Percentiles rank a stretch among this genome's conserved stretches.
Conservation (phyloP, 768 basidiomycete genomes). For the Neoboletus subvelutipes region DNA sequence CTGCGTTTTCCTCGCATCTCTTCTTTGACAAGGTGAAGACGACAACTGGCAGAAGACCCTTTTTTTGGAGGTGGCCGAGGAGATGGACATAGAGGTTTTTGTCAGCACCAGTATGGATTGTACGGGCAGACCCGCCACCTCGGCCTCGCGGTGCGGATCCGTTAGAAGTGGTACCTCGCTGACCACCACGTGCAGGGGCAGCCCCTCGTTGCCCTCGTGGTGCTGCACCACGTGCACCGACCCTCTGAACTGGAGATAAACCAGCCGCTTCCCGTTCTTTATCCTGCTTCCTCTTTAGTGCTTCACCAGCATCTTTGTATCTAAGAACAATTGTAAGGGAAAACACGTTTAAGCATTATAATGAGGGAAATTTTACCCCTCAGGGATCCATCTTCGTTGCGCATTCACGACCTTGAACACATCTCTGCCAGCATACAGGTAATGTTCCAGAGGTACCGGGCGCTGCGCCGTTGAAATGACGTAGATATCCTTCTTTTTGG, state of each 20-base stretch:
- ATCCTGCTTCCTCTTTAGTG: conserved; percentile 91
- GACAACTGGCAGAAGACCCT: conserved; percentile 86
- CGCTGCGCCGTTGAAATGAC: conserved; percentile 96
- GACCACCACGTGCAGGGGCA: conserved; percentile 50
- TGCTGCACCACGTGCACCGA: conserved; percentile 76
- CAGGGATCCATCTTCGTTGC: conserved; percentile 64
- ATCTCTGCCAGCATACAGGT: conserved; percentile 91
- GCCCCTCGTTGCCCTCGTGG: conserved; percentile 47
- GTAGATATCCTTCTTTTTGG: conserved; percentile 99
- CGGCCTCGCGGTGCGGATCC: conserved; percentile 38
- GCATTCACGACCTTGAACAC: conserved; percentile 91
- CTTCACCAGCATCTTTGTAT: conserved; percentile 88
- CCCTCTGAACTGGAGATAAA: conserved; percentile 77
- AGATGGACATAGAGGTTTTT: conserved; percentile 94
- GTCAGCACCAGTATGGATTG: conserved; percentile 69
- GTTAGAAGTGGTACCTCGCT: conserved; percentile 47
- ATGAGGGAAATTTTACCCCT: conserved; percentile 55
- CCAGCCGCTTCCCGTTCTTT: conserved; percentile 97
- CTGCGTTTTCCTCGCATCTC: conserved; percentile 93
- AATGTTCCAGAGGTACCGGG: conserved; percentile 96
- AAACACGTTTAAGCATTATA: not conserved
- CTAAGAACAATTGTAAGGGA: conserved; percentile 39
- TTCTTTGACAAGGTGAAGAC: conserved; percentile 98
- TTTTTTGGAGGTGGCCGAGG: conserved; percentile 82
- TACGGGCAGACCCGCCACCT: conserved; percentile 50